Conservation (phyloP, 2,329 filamentous ascomycete genomes). For the Pseudocercospora crystallina region DNA sequence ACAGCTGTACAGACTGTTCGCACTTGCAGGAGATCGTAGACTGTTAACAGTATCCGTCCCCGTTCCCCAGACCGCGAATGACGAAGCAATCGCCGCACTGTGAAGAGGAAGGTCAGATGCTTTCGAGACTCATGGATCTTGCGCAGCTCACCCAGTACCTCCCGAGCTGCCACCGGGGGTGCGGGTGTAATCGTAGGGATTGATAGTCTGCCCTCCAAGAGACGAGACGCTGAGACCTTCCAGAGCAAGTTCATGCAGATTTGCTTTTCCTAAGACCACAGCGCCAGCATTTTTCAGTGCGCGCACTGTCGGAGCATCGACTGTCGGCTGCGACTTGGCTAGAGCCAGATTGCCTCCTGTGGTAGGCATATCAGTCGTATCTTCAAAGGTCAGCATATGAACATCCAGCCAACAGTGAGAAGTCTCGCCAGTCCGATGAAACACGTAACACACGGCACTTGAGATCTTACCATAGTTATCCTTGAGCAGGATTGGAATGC, state of each 20-base stretch:
- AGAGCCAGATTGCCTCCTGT: constrained; percentile 57
- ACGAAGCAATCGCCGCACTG: constrained; percentile 56
- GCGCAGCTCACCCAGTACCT: constrained; percentile 49
- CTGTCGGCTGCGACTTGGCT: constrained; percentile 45
- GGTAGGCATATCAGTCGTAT: constrained; percentile 56
- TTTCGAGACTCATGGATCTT: too few relatives aligned
- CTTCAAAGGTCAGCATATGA: constrained; percentile 18
- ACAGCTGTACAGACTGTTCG: constrained; percentile 61
- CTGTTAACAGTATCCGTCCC: constrained; percentile 55
- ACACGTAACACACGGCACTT: too few relatives aligned
- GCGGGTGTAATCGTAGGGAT: constrained; percentile 65
- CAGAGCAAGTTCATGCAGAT: constrained; percentile 62
- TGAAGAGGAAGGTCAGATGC: too few relatives aligned
- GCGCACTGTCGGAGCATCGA: constrained; percentile 33
- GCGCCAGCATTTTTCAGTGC: constrained; percentile 35
- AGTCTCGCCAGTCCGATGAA: too few relatives aligned
- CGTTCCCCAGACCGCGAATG: constrained; percentile 53
- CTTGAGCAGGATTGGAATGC: constrained; percentile 62
- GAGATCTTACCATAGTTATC: constrained; percentile 53
- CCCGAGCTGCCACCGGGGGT: constrained; percentile 66
- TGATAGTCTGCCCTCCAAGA: constrained; percentile 63
- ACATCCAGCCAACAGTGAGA: too few relatives aligned
- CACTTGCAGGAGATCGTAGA: constrained; percentile 60
- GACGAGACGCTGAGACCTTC: constrained; percentile 65
- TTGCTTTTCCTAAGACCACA: constrained; percentile 36